Conservation (phyloP, 345 rosid genomes). For the Abelmoschus esculentus region DNA sequence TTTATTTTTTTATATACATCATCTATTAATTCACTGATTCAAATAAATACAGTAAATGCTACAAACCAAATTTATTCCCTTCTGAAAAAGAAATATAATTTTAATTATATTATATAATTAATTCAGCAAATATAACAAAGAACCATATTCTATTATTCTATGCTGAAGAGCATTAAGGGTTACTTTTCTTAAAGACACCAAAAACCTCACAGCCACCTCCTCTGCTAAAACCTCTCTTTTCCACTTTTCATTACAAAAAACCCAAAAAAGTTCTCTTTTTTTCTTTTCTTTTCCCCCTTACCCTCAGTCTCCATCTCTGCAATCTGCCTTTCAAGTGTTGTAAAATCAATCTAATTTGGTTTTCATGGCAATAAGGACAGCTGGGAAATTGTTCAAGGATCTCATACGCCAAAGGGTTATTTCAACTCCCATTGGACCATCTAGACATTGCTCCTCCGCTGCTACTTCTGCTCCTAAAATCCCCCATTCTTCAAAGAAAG, state of each 20-base stretch:
- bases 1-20: too few relatives aligned
- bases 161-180: too few relatives aligned
- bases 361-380: conserved; percentile 43
- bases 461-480: conserved; percentile 39
- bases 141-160: too few relatives aligned
- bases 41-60: too few relatives aligned
- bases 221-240: neutral
- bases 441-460: conserved; percentile 38
- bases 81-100: too few relatives aligned
- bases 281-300: neutral
- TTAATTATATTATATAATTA: too few relatives aligned
- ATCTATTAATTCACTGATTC: too few relatives aligned
- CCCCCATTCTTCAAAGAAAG: conserved; percentile 73
- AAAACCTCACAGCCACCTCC: too few relatives aligned
- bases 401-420: conserved; percentile 26
- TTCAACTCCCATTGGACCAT: conserved; percentile 28
- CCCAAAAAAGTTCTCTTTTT: too few relatives aligned
- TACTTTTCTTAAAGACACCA: too few relatives aligned
- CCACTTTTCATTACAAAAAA: neutral
- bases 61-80: too few relatives aligned
- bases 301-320: neutral
- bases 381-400: conserved; percentile 39
- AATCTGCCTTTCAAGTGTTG: neutral
- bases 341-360: neutral
- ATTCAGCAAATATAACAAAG: too few relatives aligned